Conservation (phyloP, 371 early-diverging fungal genomes). For the Mortierella sp. region DNA sequence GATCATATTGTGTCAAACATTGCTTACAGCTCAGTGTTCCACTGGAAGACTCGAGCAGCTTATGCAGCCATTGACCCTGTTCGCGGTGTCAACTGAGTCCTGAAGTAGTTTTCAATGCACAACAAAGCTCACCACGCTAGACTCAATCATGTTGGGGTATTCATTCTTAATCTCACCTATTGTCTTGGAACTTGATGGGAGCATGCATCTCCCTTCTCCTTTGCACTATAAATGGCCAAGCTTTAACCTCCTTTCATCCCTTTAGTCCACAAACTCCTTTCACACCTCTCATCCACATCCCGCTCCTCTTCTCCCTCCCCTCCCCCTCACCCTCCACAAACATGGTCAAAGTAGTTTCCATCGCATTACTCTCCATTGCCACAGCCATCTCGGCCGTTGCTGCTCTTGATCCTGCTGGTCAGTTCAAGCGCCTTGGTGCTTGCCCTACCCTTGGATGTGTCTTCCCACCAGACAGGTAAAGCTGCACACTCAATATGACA, state of each 20-base stretch:
- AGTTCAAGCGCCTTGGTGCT: slow-evolving; percentile 67
- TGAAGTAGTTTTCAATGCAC: neutral
- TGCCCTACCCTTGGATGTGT: slow-evolving; percentile 67
- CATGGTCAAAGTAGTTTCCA: slow-evolving; percentile 49
- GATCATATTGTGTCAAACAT: too few species aligned
- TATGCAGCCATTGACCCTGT: too few species aligned
- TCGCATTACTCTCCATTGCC: slow-evolving; percentile 41
- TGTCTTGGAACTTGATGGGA: neutral
- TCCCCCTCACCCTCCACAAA: slow-evolving; percentile 6
- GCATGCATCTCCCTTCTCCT: too few species aligned
- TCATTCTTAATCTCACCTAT: neutral
- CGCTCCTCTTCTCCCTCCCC: neutral
- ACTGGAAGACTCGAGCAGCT: too few species aligned
- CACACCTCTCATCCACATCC: neutral
- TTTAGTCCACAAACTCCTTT: slow-evolving; percentile 53
- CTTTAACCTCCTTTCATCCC: slow-evolving; percentile 13
- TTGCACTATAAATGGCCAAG: slow-evolving; percentile 9
- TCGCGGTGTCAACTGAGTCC: neutral
- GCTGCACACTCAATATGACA: neutral
- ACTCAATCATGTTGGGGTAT: too few species aligned
- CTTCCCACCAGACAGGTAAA: slow-evolving; percentile 67
- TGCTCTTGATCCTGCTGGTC: slow-evolving; percentile 61
- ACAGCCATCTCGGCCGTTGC: slow-evolving; percentile 46
- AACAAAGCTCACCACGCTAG: too few species aligned
- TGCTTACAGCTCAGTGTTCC: too few species aligned